Percentiles rank a stretch among this genome's conserved stretches.
phyloP scores from a whole-genome alignment of 257 asterid species.

The Salvia rosmarinus region DNA sequence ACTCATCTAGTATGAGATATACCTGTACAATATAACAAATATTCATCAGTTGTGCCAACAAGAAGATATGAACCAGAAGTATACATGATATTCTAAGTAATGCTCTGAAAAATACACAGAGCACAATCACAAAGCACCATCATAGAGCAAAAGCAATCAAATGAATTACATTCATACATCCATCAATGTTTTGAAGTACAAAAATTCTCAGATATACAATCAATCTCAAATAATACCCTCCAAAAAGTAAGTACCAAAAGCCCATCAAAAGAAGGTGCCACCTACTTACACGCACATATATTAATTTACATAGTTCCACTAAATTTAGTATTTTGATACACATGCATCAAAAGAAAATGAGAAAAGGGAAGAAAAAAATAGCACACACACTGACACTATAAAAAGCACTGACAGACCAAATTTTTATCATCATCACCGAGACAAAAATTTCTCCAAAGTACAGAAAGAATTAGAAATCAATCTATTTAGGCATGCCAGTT shows the following conservation, averaged over 20 bases:
- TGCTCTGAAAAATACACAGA: neutral
- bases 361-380: neutral
- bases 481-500: neutral
- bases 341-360: neutral
- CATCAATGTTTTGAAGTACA: neutral
- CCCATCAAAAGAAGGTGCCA: neutral
- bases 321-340: neutral
- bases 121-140: neutral
- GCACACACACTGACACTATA: neutral
- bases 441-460: neutral
- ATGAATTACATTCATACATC: neutral
- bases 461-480: conserved; percentile 18
- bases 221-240: neutral
- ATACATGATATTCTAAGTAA: neutral
- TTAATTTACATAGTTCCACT: neutral
- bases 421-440: neutral
- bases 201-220: neutral
- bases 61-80: neutral
- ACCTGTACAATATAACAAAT: conserved; percentile 50
- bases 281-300: neutral
- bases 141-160: neutral
- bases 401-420: neutral
- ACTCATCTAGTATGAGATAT: conserved; percentile 91
- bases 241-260: neutral
- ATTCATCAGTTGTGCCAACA: conserved; percentile 28